Evolutionary conservation across 768 basidiomycete genomes (phyloP), one percentile per base, ranked within the genome.

Genomic region (Leccinum subgranulosum): DNA sequence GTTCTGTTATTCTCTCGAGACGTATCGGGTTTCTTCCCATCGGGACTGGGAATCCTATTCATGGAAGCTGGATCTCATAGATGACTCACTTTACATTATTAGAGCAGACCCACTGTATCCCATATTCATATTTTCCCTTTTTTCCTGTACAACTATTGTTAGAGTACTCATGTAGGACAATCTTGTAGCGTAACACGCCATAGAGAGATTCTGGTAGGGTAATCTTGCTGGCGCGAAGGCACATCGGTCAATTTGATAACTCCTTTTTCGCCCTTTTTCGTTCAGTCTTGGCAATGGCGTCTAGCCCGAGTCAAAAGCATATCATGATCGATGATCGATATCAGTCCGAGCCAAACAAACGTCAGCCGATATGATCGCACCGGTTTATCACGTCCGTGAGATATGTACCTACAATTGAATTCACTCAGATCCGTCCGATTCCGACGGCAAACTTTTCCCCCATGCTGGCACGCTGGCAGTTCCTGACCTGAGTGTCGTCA

Each of bases 1-100:
- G 29, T 15, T 27, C 43, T 47, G 59, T 66, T 7, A 50, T 53
- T 59, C 19, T 53, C 27, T 56, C 43, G 25, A 23, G 12, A 15
- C 5, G 39, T 2, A 41, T 41, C 39, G 39, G 39, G 39, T 51
- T 39, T 10, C 46, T 47, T 43, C 8, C 7, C 17, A 12, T 41
- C 36, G 31, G 33, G 46, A 43, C 25, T 49, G 23, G 23, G 23
- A 23, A 23, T 33, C 17, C 27, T 36, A 28, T 51, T 67, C 36
- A 63, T 17, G 43, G 31, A 41, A 50, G 36, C 33, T 51, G 15
- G 21, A 29, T 25, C 19, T 23, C 17, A 15, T 45, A 61, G 25
- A 45, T 23, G 23, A 21, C 21, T 45, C 21, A 23, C 4, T 6
- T 6, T 45, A 45, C 3, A 45, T 45, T 34, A 51, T 28, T 46